Percentiles rank a stretch among this genome's conserved stretches.
Evolutionary conservation across 1,284 basidiomycete genomes (phyloP).

Genomic region (Takashimella koratensis): DNA sequence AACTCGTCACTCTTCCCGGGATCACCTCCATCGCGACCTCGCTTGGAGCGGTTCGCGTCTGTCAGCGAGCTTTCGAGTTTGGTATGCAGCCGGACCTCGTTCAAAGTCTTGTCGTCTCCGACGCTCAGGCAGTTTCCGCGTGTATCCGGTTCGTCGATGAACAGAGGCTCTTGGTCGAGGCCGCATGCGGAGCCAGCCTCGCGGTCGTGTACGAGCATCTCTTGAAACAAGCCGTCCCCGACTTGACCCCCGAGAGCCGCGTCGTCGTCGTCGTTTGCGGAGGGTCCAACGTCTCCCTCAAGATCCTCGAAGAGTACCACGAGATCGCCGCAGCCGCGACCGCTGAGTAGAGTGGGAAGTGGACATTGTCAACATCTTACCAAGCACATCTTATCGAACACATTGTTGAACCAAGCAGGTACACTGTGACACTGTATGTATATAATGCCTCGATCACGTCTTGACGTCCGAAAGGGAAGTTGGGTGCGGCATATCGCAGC

Average conservation of each 20-base stretch:
- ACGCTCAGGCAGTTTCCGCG: slow-evolving; percentile 25
- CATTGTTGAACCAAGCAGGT: too few species aligned
- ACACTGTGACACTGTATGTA: too few species aligned
- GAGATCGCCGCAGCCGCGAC: not conserved
- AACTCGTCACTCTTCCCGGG: slow-evolving; percentile 24
- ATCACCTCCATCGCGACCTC: slow-evolving; percentile 31
- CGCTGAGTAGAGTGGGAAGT: too few species aligned
- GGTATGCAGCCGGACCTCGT: slow-evolving; percentile 13
- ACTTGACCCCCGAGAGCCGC: slow-evolving; percentile 4
- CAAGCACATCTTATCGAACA: too few species aligned
- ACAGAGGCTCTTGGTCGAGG: slow-evolving; percentile 30
- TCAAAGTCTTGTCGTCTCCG: slow-evolving; percentile 19
- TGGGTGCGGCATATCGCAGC: too few species aligned
- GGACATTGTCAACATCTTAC: too few species aligned
- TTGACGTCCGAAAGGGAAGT: too few species aligned
- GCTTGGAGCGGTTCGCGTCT: slow-evolving; percentile 21
- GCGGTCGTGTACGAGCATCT: slow-evolving; percentile 22
- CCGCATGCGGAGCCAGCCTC: slow-evolving; percentile 30
- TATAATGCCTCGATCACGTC: too few species aligned
- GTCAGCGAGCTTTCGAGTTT: slow-evolving; percentile 17
- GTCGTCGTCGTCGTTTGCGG: slow-evolving; percentile 22
- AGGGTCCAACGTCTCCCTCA: slow-evolving; percentile 19
- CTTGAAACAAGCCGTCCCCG: slow-evolving; percentile 5
- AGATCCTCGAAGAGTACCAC: slow-evolving; percentile 20
- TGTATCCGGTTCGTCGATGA: slow-evolving; percentile 31